Evolutionary conservation across 2,329 filamentous ascomycete species (phyloP).

Genomic region (Zymoseptoria ardabiliae): DNA sequence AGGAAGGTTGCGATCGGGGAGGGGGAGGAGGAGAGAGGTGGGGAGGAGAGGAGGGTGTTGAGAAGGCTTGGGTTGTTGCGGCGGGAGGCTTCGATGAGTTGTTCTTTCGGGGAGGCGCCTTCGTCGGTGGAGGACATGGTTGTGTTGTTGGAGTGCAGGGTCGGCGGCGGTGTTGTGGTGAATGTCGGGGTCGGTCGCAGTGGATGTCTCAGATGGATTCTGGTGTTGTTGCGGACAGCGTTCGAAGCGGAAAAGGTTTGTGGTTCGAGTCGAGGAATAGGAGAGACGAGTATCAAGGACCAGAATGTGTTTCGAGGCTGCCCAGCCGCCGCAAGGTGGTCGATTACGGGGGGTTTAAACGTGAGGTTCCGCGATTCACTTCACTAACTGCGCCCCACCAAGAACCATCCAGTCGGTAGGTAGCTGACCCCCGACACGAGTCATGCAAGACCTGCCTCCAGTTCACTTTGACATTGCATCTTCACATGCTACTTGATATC

Average conservation of each 20-base stretch:
- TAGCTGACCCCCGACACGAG: slow-evolving; percentile 1
- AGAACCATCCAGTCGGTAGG: background rate
- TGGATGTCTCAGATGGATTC: too few species aligned
- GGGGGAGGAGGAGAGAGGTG: slow-evolving; percentile 39
- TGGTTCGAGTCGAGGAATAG: background rate
- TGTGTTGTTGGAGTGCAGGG: background rate
- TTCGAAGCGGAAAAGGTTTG: background rate
- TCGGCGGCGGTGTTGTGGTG: background rate
- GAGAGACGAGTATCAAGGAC: background rate
- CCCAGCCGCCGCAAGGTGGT: too few species aligned
- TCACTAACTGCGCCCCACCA: background rate
- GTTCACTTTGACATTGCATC: background rate
- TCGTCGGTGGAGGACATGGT: slow-evolving; percentile 35
- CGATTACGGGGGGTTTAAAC: too few species aligned
- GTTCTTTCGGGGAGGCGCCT: slow-evolving; percentile 79
- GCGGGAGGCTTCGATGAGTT: slow-evolving; percentile 85
- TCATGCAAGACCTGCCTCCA: background rate
- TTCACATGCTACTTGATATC: slow-evolving; percentile 1
- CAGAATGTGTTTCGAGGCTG: background rate
- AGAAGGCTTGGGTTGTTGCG: slow-evolving; percentile 87
- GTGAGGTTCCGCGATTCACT: slow-evolving; percentile 3
- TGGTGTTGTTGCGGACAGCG: too few species aligned
- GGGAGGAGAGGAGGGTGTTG: slow-evolving; percentile 58
- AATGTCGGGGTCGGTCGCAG: background rate
- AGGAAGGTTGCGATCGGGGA: slow-evolving; percentile 67